Conservation (phyloP, 345 rosid genomes). For the Eucalyptus cladocalyx region DNA sequence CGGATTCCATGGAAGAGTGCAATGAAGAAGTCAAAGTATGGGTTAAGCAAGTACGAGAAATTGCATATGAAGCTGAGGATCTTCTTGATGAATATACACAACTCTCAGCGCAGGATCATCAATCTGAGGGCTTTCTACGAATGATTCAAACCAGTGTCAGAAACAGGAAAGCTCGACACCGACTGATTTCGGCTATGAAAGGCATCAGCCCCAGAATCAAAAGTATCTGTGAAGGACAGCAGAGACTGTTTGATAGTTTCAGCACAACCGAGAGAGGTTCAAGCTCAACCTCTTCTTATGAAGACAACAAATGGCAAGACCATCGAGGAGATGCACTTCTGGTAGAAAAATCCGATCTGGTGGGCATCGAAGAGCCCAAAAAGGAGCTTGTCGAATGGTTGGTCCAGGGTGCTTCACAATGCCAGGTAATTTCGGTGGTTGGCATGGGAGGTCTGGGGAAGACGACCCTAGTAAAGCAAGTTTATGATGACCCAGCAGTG, state of each 20-base stretch:
- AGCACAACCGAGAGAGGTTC: not conserved
- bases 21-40: conserved; percentile 8
- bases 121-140: not conserved
- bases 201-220: conserved; percentile 1
- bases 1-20: conserved; percentile 7
- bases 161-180: conserved; percentile 10
- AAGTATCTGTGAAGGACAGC: conserved; percentile 5
- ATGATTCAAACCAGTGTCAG: not conserved
- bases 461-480: conserved; percentile 27
- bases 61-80: conserved; percentile 22
- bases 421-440: conserved; percentile 1
- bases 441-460: conserved; percentile 43
- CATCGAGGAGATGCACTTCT: conserved; percentile 18
- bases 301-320: not conserved
- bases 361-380: conserved; percentile 20
- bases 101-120: not conserved
- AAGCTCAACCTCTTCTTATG: not conserved
- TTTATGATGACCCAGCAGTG: conserved; percentile 8
- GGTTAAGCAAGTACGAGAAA: conserved; percentile 21
- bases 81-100: conserved; percentile 13
- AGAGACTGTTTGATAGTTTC: not conserved
- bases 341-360: conserved; percentile 14
- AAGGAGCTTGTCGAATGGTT: conserved; percentile 4
- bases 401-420: not conserved
- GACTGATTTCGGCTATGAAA: conserved; percentile 1